These are phyloP conservation scores for Acanthamoeba lenticulata DNA, from an alignment of 208 protist species.

Conservation along the genomic window DNA sequence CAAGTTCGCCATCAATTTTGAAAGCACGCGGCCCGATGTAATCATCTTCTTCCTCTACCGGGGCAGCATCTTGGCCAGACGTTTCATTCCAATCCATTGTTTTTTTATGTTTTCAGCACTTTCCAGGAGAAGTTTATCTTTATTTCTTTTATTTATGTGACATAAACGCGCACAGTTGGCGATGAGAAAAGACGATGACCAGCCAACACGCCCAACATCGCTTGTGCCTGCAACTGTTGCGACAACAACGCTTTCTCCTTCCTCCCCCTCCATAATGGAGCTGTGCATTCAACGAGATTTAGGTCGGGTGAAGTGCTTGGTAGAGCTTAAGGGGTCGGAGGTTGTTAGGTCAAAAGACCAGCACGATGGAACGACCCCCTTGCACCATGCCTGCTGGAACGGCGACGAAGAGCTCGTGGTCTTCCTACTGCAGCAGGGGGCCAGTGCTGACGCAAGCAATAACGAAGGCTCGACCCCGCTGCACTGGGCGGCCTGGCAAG, in stretches of 20 bases:
- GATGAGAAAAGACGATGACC: background rate
- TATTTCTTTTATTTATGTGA: background rate
- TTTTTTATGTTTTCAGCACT: no score
- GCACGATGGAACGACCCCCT: background rate
- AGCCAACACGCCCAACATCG: background rate
- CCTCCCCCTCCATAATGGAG: background rate
- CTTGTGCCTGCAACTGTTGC: background rate
- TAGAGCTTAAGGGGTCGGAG: background rate
- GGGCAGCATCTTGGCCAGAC: no score
- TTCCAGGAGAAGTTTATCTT: no score
- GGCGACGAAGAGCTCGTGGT: background rate
- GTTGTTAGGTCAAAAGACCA: background rate
- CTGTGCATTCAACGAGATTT: background rate
- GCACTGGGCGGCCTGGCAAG: slow-evolving; percentile 29
- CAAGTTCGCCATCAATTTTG: slow-evolving; percentile 22
- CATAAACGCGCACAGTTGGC: background rate
- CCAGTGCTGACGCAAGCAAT: background rate
- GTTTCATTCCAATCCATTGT: no score
- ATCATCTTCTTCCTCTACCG: background rate
- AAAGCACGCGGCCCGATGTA: slow-evolving; percentile 3
- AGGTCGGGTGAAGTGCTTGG: background rate
- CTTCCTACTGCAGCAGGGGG: background rate
- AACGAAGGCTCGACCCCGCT: slow-evolving; percentile 16
- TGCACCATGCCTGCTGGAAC: slow-evolving; percentile 60
- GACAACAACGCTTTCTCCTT: background rate